phyloP scores from a whole-genome alignment of 805 yeast species.

The Saccharomycopsis sp. region DNA sequence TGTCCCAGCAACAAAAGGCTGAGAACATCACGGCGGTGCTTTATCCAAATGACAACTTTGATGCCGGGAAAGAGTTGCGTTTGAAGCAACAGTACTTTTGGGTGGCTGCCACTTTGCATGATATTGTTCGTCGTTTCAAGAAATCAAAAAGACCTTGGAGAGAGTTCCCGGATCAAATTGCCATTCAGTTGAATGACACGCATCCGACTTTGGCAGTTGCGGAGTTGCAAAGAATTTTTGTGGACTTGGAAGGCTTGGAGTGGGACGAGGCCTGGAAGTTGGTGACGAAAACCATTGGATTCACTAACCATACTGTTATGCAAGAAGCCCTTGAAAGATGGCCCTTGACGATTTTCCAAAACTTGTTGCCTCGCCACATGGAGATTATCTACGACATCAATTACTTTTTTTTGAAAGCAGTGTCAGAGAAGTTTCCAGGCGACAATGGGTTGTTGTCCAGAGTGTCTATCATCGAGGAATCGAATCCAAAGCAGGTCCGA shows the following conservation, averaged over 20 bases:
- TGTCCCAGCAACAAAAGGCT: conserved; percentile 76
- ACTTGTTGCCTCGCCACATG: conserved; percentile 80
- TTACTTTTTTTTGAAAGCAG: conserved; percentile 64
- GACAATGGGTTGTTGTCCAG: conserved; percentile 55
- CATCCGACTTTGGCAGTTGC: conserved; percentile 90
- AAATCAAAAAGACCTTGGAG: conserved; percentile 70
- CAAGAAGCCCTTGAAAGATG: conserved; percentile 92
- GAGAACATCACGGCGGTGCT: conserved; percentile 88
- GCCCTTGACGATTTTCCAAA: conserved; percentile 78
- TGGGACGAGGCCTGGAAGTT: conserved; percentile 87
- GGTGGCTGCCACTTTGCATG: conserved; percentile 92
- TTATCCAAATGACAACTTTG: conserved; percentile 91
- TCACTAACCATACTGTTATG: conserved; percentile 93
- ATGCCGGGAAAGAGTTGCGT: conserved; percentile 83
- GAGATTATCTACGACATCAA: conserved; percentile 86
- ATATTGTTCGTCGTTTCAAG: conserved; percentile 82
- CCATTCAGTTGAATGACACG: conserved; percentile 90
- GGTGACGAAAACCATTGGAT: conserved; percentile 73
- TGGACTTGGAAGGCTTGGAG: conserved; percentile 70
- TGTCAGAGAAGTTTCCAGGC: conserved; percentile 66
- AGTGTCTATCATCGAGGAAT: conserved; percentile 82
- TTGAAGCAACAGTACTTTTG: conserved; percentile 94
- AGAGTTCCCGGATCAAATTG: conserved; percentile 76
- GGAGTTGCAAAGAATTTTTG: conserved; percentile 77
- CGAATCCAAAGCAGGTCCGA: conserved; percentile 70